Evolutionary conservation across 345 rosid species (phyloP).

Genomic region (Linum tenue): DNA sequence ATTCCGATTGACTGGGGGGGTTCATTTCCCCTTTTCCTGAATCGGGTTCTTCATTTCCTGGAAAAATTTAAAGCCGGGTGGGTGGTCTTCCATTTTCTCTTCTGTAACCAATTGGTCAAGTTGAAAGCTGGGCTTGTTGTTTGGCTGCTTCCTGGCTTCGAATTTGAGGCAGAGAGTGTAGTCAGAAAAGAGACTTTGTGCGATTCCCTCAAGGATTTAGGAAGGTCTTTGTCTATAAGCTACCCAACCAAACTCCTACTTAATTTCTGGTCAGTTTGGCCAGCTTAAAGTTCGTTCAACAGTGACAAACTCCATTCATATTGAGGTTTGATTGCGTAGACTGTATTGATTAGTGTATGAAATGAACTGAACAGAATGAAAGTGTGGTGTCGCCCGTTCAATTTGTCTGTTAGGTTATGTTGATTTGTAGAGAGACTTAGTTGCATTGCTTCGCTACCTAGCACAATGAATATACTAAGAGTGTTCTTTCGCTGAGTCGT

Average conservation of each 20-base stretch:
- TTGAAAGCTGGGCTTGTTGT: neutral
- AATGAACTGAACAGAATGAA: neutral
- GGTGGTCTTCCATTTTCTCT: neutral
- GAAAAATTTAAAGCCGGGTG: neutral
- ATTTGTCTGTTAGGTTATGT: neutral
- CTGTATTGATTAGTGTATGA: neutral
- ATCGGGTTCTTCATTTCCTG: neutral
- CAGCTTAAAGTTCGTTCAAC: neutral
- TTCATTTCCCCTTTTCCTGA: neutral
- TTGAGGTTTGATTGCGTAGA: neutral
- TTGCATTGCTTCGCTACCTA: too few species aligned
- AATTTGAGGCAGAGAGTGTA: neutral
- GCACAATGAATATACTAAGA: too few species aligned
- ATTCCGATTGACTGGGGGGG: neutral
- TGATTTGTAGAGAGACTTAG: neutral
- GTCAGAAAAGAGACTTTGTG: too few species aligned
- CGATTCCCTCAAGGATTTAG: neutral
- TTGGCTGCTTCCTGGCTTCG: neutral
- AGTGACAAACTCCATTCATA: neutral
- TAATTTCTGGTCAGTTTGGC: too few species aligned
- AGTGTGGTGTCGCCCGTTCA: neutral
- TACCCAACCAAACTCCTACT: neutral
- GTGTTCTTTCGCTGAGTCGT: too few species aligned
- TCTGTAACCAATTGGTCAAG: neutral
- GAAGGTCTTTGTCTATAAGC: neutral